A percentile compares a stretch with the other conserved stretches of the same genome.
Conservation (phyloP, 768 basidiomycete species). For the Russula vinacea region DNA sequence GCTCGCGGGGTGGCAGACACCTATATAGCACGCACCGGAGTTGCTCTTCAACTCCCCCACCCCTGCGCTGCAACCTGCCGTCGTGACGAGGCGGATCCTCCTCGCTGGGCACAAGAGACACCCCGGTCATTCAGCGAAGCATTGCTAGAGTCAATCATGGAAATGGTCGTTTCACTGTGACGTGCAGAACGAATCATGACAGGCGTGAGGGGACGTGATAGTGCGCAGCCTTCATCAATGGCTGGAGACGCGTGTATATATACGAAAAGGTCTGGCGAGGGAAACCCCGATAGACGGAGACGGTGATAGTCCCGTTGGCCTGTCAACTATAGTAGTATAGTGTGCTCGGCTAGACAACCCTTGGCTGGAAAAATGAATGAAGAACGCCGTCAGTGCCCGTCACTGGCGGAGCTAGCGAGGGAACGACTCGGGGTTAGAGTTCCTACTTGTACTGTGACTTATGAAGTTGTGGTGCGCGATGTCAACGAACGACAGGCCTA, state of each 20-base stretch:
- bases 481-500: neutral
- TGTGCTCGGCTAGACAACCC: neutral
- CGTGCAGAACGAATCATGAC: constrained; percentile 14
- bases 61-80: neutral
- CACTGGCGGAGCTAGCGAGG: neutral
- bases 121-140: neutral
- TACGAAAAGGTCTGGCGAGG: neutral
- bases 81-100: neutral
- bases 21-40: constrained; percentile 1
- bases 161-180: constrained; percentile 9
- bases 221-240: neutral
- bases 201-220: neutral
- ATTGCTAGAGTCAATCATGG: constrained; percentile 2
- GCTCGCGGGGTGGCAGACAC: neutral
- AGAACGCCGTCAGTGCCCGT: neutral
- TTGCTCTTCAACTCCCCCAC: neutral
- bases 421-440: neutral
- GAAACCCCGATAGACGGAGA: neutral
- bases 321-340: neutral
- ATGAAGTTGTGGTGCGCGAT: neutral
- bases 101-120: neutral
- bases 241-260: neutral
- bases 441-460: neutral
- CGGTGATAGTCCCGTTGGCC: neutral
- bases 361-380: neutral